Evolutionary conservation across 495 filamentous ascomycete genomes (phyloP).

Genomic region (Talaromyces nanjingensis): DNA sequence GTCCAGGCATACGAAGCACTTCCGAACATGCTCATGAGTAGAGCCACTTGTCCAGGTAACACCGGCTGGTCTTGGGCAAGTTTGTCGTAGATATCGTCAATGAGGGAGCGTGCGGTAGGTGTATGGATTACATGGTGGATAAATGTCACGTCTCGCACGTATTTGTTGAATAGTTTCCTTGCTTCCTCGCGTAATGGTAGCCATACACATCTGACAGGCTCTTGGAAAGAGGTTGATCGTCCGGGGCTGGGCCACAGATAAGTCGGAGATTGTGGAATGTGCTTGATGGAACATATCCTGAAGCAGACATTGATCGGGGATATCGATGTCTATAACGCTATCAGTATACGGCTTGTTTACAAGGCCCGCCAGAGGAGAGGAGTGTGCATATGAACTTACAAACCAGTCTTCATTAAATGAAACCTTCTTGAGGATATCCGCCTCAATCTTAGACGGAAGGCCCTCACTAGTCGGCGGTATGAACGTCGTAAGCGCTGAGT

Average conservation of each 20-base stretch:
- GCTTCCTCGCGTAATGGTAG: slow-evolving; percentile 33
- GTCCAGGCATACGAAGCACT: slow-evolving; percentile 36
- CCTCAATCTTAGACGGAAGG: neutral
- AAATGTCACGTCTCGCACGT: slow-evolving; percentile 28
- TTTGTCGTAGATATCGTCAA: slow-evolving; percentile 30
- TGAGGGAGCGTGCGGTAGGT: slow-evolving; percentile 25
- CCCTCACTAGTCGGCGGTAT: slow-evolving; percentile 1
- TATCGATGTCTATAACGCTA: neutral
- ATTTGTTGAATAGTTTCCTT: slow-evolving; percentile 33
- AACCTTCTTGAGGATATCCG: slow-evolving; percentile 1
- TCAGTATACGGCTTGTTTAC: neutral
- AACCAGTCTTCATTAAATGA: slow-evolving; percentile 4
- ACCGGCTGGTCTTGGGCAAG: slow-evolving; percentile 17
- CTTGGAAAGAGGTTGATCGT: slow-evolving; percentile 1
- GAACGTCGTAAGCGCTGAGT: neutral
- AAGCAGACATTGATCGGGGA: slow-evolving; percentile 1
- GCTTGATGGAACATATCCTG: slow-evolving; percentile 6
- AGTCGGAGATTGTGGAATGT: slow-evolving; percentile 5
- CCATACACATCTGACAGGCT: slow-evolving; percentile 24
- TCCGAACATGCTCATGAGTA: slow-evolving; percentile 39
- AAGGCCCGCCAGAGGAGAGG: neutral
- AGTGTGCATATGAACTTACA: neutral
- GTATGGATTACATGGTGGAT: slow-evolving; percentile 35
- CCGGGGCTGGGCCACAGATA: neutral
- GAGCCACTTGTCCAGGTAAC: slow-evolving; percentile 23